phyloP scores from a whole-genome alignment of 169 alveolate species.

The Plasmodium sp. region DNA sequence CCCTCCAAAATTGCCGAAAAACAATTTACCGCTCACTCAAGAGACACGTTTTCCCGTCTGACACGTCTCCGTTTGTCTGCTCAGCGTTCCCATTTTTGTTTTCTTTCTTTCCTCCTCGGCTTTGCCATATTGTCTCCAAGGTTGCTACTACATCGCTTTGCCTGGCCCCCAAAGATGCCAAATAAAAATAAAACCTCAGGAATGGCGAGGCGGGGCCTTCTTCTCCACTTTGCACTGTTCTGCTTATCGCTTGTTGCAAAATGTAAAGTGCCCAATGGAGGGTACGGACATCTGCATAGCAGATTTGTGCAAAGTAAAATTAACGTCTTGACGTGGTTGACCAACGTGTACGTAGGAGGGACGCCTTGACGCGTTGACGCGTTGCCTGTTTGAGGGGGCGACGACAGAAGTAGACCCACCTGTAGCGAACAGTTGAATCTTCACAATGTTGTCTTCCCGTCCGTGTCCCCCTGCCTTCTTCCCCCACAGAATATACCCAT shows the following conservation, averaged over 20 bases:
- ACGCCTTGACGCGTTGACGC: background rate
- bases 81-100: background rate
- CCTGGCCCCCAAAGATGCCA: background rate
- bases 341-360: constrained; percentile 50
- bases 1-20: background rate
- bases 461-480: background rate
- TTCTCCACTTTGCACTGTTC: background rate
- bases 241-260: background rate
- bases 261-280: constrained; percentile 18
- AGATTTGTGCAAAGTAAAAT: constrained; percentile 73
- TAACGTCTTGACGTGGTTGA: constrained; percentile 68
- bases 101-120: background rate
- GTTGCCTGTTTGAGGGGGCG: background rate
- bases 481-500: constrained; percentile 39
- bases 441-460: background rate
- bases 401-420: background rate
- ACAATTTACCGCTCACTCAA: background rate
- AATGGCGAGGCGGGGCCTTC: constrained; percentile 6
- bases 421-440: background rate
- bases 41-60: background rate
- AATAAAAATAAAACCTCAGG: background rate
- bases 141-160: background rate
- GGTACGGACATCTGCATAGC: background rate
- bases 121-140: background rate
- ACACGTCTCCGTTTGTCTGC: background rate